Conservation (phyloP, 2,329 filamentous ascomycete species). For the Pestalotiopsis sp. region DNA sequence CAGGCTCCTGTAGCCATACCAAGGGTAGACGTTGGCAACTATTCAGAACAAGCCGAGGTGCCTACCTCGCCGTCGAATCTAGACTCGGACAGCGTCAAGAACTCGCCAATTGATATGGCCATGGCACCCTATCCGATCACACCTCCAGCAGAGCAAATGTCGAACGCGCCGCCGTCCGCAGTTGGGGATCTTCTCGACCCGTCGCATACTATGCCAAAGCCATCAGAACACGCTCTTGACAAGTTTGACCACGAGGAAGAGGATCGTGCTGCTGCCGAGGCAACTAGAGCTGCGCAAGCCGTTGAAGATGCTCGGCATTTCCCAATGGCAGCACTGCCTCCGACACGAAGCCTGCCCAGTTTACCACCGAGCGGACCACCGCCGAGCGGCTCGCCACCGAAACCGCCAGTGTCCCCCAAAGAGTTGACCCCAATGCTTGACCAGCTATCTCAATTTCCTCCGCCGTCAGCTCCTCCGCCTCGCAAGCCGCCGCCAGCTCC, state of each 20-base stretch:
- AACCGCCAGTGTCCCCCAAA: constrained; percentile 41
- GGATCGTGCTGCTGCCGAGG: constrained; percentile 48
- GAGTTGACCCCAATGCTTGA: constrained; percentile 48
- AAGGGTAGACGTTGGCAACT: constrained; percentile 28
- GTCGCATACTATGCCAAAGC: constrained; percentile 60
- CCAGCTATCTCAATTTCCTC: constrained; percentile 53
- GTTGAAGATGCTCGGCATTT: constrained; percentile 41
- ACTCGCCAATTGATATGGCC: constrained; percentile 61
- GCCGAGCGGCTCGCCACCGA: constrained; percentile 54
- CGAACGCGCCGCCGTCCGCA: constrained; percentile 40
- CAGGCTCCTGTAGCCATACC: constrained; percentile 24
- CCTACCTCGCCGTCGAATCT: constrained; percentile 51
- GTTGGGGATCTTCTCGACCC: constrained; percentile 58
- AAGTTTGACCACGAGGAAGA: constrained; percentile 59
- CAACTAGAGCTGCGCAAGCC: constrained; percentile 47
- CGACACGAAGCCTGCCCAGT: constrained; percentile 57
- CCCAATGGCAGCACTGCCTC: constrained; percentile 55
- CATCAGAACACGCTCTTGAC: constrained; percentile 61
- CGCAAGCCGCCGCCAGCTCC: constrained; percentile 87
- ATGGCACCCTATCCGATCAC: constrained; percentile 68
- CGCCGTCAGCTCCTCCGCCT: constrained; percentile 59
- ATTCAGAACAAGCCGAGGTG: constrained; percentile 35
- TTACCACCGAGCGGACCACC: constrained; percentile 55
- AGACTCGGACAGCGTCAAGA: constrained; percentile 53
- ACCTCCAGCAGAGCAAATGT: constrained; percentile 57